phyloP scores from a whole-genome alignment of 2,329 filamentous ascomycete genomes.

The Paecilomyces variotii region DNA sequence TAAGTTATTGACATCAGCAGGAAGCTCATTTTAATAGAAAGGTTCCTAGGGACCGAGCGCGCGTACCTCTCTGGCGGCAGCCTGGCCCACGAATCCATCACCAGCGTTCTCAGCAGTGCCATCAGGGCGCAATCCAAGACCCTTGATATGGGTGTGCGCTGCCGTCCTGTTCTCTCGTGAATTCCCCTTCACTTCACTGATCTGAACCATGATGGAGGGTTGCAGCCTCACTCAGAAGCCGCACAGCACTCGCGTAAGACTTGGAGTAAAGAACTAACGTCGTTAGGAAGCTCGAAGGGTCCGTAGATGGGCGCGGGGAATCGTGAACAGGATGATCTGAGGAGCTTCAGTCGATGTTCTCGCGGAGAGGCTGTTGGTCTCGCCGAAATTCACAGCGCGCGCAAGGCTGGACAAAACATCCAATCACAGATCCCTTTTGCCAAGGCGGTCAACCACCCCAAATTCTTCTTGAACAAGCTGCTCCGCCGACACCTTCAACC shows the following conservation, averaged over 20 bases:
- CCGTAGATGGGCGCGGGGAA: neutral
- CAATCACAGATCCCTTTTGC: slow-evolving; percentile 17
- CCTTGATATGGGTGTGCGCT: slow-evolving; percentile 96
- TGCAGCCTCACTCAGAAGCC: slow-evolving; percentile 19
- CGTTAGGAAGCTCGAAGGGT: neutral
- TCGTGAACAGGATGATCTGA: neutral
- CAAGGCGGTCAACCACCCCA: slow-evolving; percentile 28
- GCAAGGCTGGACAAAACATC: slow-evolving; percentile 18
- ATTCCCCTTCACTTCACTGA: slow-evolving; percentile 91
- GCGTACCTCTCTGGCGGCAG: slow-evolving; percentile 74
- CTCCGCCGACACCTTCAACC: slow-evolving; percentile 3
- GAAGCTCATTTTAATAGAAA: neutral
- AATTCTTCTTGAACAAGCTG: slow-evolving; percentile 10
- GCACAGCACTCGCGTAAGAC: slow-evolving; percentile 4
- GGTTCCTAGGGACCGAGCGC: neutral
- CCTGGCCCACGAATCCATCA: slow-evolving; percentile 84
- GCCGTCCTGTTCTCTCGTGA: slow-evolving; percentile 93
- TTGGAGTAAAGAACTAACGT: slow-evolving; percentile 1
- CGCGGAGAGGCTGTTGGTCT: slow-evolving; percentile 6
- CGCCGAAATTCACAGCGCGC: slow-evolving; percentile 25
- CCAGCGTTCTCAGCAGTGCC: slow-evolving; percentile 73
- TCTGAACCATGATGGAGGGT: slow-evolving; percentile 61
- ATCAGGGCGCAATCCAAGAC: slow-evolving; percentile 77
- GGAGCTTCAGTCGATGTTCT: neutral
- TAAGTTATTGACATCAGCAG: slow-evolving; percentile 8